These are phyloP conservation scores for Boletellus emodensis DNA, from an alignment of 768 basidiomycete genomes.

Conservation along the genomic window DNA sequence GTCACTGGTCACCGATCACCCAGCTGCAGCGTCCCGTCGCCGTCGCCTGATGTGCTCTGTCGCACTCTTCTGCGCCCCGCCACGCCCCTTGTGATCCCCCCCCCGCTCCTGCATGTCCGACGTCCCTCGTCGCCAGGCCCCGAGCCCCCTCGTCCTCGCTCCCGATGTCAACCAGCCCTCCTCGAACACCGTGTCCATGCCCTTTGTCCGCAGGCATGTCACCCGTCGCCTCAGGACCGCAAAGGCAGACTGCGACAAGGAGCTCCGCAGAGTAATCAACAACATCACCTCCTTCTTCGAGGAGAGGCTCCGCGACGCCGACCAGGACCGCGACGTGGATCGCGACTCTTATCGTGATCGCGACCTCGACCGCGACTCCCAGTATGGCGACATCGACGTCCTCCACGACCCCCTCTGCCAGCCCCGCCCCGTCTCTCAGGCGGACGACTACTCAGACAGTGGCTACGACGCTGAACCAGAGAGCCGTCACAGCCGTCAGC, in stretches of 20 bases:
- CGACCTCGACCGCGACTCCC: slow-evolving; percentile 57
- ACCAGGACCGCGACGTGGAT: slow-evolving; percentile 60
- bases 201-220: slow-evolving; percentile 89
- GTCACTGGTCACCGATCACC: slow-evolving; percentile 17
- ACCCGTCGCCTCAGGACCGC: slow-evolving; percentile 89
- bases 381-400: slow-evolving; percentile 49
- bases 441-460: slow-evolving; percentile 77
- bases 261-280: slow-evolving; percentile 89
- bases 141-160: slow-evolving; percentile 78
- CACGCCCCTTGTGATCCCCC: slow-evolving; percentile 10
- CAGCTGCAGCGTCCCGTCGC: slow-evolving; percentile 6
- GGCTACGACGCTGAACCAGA: slow-evolving; percentile 73
- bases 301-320: slow-evolving; percentile 76
- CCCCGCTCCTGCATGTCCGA: slow-evolving; percentile 22
- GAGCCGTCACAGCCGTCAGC: slow-evolving; percentile 66
- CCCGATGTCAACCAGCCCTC: slow-evolving; percentile 46
- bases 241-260: slow-evolving; percentile 95
- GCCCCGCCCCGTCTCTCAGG: slow-evolving; percentile 51
- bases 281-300: slow-evolving; percentile 95
- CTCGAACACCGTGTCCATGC: slow-evolving; percentile 84
- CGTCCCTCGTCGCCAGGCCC: slow-evolving; percentile 48
- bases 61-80: slow-evolving; percentile 4
- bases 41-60: slow-evolving; percentile 19
- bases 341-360: slow-evolving; percentile 48
- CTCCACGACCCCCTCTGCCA: slow-evolving; percentile 62